Conservation (phyloP, 1,284 basidiomycete genomes). For the Rhodotorula sp. region DNA sequence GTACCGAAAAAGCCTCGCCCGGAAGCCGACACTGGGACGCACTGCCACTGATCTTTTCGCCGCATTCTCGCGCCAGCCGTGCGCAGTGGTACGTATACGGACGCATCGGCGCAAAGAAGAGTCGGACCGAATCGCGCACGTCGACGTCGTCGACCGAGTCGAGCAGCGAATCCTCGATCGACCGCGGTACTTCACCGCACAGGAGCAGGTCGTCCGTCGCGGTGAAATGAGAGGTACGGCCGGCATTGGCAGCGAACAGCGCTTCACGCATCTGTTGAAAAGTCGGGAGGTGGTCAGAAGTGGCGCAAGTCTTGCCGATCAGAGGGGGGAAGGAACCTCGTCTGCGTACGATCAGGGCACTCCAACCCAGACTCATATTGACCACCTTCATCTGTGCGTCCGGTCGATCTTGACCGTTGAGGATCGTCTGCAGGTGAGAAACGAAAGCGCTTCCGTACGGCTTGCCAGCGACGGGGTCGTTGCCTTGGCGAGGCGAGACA, state of each 20-base stretch:
- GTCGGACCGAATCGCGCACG: constrained; percentile 35
- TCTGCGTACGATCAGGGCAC: constrained; percentile 29
- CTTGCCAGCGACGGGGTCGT: constrained; percentile 27
- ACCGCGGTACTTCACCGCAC: constrained; percentile 23
- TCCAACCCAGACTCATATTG: constrained; percentile 36
- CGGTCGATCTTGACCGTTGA: constrained; percentile 26
- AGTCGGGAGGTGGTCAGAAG: neutral
- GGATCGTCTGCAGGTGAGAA: constrained; percentile 33
- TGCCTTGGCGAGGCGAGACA: constrained; percentile 1
- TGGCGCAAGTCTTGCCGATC: neutral
- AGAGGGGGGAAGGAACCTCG: neutral
- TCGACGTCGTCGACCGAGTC: constrained; percentile 38
- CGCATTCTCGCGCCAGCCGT: constrained; percentile 32
- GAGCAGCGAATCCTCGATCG: constrained; percentile 35
- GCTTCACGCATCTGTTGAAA: constrained; percentile 36
- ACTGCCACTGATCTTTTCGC: constrained; percentile 38
- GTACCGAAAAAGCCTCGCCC: no score
- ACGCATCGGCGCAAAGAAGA: constrained; percentile 37
- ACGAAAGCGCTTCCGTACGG: constrained; percentile 40
- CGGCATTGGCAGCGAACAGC: constrained; percentile 31
- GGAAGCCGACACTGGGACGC: neutral
- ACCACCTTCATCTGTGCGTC: constrained; percentile 23
- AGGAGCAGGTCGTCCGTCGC: constrained; percentile 34
- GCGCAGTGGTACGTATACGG: constrained; percentile 37
- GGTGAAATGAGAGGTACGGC: constrained; percentile 37